These are phyloP conservation scores for Pseudocercospora pini-densiflorae DNA, from an alignment of 2,329 filamentous ascomycete species.

Conservation along the genomic window DNA sequence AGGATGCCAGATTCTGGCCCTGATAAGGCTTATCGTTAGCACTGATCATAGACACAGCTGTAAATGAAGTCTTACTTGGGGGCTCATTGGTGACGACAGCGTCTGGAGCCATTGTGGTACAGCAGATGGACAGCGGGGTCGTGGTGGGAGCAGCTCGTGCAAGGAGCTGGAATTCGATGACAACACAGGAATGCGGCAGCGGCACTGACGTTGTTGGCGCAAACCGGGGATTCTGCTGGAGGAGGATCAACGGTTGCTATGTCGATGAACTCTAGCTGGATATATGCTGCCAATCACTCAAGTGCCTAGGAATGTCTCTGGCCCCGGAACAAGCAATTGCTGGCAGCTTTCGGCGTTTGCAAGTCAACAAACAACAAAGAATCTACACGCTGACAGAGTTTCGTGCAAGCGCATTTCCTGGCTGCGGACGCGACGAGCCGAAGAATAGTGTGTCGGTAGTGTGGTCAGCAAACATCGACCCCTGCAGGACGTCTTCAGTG, in stretches of 20 bases:
- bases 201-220: not conserved
- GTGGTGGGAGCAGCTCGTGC: not conserved
- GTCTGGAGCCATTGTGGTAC: slow-evolving; percentile 36
- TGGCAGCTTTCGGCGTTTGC: not conserved
- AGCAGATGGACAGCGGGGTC: slow-evolving; percentile 4
- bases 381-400: not conserved
- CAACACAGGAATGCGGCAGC: not conserved
- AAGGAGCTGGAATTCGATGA: not conserved
- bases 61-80: slow-evolving; percentile 35
- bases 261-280: not conserved
- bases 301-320: not conserved
- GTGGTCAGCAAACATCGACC: not conserved
- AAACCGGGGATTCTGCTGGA: not conserved
- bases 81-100: slow-evolving; percentile 48
- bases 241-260: not conserved
- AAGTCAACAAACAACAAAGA: not conserved
- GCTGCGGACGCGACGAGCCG: no score
- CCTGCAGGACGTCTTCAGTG: not conserved
- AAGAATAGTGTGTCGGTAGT: no score
- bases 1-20: slow-evolving; percentile 43
- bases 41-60: not conserved
- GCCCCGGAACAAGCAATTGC: not conserved
- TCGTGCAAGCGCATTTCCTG: no score
- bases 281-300: not conserved
- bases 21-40: slow-evolving; percentile 15